These are phyloP conservation scores for Cladosporium austrohemisphaericum DNA, from an alignment of 2,329 filamentous ascomycete genomes.

Conservation along the genomic window DNA sequence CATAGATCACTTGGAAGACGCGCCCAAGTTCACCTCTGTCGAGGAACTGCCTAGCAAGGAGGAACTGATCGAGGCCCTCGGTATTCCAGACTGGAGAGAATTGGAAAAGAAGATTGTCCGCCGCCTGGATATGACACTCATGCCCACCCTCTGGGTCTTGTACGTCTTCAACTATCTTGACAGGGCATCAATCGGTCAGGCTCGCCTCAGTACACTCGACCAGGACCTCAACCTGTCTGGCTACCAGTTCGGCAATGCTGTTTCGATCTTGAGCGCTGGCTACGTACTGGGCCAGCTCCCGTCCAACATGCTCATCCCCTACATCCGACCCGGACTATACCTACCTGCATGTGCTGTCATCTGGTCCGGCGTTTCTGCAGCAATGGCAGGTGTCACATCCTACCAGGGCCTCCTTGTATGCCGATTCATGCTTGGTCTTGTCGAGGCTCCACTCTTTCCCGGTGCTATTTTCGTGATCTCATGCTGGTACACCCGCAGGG, in stretches of 20 bases:
- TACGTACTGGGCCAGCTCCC: conserved; percentile 35
- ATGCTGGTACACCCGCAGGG: conserved; percentile 52
- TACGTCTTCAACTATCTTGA: conserved; percentile 19
- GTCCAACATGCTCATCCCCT: conserved; percentile 35
- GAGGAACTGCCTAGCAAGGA: background rate
- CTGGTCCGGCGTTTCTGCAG: conserved; percentile 33
- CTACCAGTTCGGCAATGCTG: conserved; percentile 44
- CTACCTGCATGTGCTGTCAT: conserved; percentile 31
- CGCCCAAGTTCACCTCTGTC: background rate
- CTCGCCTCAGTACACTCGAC: conserved; percentile 16
- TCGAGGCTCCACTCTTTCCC: conserved; percentile 47
- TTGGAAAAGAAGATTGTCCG: conserved; percentile 58
- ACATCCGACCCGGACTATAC: conserved; percentile 32
- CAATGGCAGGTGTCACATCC: conserved; percentile 33
- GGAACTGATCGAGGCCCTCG: background rate
- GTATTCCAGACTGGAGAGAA: background rate
- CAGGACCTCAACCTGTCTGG: background rate
- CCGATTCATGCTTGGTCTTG: conserved; percentile 39
- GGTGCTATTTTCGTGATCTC: conserved; percentile 46
- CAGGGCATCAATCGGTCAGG: conserved; percentile 14
- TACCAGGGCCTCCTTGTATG: conserved; percentile 30
- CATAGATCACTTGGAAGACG: background rate
- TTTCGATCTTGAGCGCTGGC: conserved; percentile 42
- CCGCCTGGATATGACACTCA: conserved; percentile 65
- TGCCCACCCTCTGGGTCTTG: conserved; percentile 61